A percentile compares a stretch with the other conserved stretches of the same genome.
These are phyloP conservation scores for Cardamine resedifolia DNA, from an alignment of 345 rosid genomes.

Conservation along the genomic window DNA sequence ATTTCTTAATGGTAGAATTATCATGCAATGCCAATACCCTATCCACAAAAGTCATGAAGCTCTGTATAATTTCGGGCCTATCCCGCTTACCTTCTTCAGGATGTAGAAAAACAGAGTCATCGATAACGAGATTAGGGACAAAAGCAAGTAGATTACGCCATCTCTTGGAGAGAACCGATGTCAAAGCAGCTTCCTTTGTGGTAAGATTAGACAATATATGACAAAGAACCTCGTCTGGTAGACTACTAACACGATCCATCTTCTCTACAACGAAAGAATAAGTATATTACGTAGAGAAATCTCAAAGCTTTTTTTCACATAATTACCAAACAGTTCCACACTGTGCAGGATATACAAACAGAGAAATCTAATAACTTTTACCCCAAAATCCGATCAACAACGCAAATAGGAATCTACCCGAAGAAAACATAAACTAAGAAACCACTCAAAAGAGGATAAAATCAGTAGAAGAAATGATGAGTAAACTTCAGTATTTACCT, in stretches of 20 bases:
- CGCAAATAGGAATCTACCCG: background rate
- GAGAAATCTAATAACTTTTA: background rate
- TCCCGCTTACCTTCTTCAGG: conserved; percentile 1
- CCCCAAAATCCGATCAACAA: background rate
- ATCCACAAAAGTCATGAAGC: conserved; percentile 13
- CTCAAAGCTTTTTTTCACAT: background rate
- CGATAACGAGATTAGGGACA: background rate
- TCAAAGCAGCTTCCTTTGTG: conserved; percentile 7
- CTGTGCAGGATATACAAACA: no score
- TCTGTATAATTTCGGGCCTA: background rate
- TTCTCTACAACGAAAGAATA: background rate
- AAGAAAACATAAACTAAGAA: background rate
- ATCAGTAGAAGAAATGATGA: no score
- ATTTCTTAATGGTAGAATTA: background rate
- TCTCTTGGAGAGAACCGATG: background rate
- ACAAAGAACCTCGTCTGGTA: background rate
- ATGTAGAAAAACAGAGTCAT: background rate
- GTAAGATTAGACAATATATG: background rate
- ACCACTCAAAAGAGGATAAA: no score
- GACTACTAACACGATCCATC: background rate
- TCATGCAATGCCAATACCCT: background rate
- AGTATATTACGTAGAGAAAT: no score
- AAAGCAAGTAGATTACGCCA: background rate
- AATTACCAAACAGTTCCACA: background rate
- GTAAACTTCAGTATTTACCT: background rate